phyloP scores from a whole-genome alignment of 2,329 filamentous ascomycete species.

The Didymella glomerata region DNA sequence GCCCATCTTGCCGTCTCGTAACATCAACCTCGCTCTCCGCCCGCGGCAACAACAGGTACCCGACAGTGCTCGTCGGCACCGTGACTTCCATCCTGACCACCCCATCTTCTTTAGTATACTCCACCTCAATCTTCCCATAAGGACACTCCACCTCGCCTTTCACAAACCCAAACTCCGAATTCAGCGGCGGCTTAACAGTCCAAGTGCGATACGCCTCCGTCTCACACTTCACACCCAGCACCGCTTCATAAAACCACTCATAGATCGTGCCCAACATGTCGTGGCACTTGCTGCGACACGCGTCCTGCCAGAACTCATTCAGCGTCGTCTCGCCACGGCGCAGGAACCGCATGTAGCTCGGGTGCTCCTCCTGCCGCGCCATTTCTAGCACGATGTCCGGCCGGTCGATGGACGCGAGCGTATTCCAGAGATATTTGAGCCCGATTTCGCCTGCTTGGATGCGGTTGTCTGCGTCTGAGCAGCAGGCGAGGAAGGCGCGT shows the following conservation, averaged over 20 bases:
- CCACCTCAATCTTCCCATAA: conserved; percentile 50
- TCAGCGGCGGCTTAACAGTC: conserved; percentile 52
- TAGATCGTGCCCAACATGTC: conserved; percentile 61
- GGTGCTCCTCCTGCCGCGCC: conserved; percentile 59
- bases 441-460: conserved; percentile 56
- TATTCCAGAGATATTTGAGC: conserved; percentile 55
- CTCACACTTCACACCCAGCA: conserved; percentile 51
- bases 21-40: conserved; percentile 23
- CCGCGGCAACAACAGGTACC: conserved; percentile 24
- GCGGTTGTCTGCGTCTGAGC: conserved; percentile 35
- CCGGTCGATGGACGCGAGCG: conserved; percentile 52
- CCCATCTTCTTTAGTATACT: conserved; percentile 23
- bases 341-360: conserved; percentile 60
- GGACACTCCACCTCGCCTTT: conserved; percentile 53
- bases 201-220: conserved; percentile 54
- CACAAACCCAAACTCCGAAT: conserved; percentile 53
- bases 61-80: conserved; percentile 37
- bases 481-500: conserved; percentile 40
- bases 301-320: conserved; percentile 57
- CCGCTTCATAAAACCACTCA: conserved; percentile 58
- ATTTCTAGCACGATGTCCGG: conserved; percentile 53
- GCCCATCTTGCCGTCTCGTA: conserved; percentile 2
- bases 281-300: conserved; percentile 57
- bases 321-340: conserved; percentile 56
- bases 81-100: conserved; percentile 28